A percentile compares a stretch with the other conserved stretches of the same genome.
Conservation (phyloP, 23 red algal species). For the Agarophyton chilense region DNA sequence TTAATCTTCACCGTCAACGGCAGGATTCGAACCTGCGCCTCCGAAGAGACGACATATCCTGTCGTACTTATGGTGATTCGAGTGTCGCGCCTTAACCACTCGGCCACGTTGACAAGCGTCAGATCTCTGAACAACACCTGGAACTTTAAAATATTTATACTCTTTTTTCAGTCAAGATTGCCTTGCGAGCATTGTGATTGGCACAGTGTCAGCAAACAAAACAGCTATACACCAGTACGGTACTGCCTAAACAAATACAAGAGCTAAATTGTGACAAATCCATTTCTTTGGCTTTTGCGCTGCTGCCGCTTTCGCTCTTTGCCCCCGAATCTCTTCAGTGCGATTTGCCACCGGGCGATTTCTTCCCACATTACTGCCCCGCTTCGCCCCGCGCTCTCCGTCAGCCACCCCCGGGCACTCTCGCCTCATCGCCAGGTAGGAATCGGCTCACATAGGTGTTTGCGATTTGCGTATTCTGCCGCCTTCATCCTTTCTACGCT, state of each 20-base stretch:
- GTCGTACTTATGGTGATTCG: neutral
- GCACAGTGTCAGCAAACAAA: slow-evolving; percentile 9
- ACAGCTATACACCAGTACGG: neutral
- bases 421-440: neutral
- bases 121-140: no score
- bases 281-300: neutral
- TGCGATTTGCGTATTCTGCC: no score
- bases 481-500: no score
- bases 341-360: no score
- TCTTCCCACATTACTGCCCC: no score
- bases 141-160: no score
- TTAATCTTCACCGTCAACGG: slow-evolving; percentile 24
- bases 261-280: neutral
- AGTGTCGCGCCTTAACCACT: slow-evolving; percentile 72
- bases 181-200: no score
- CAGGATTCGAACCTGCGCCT: slow-evolving; percentile 72
- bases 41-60: slow-evolving; percentile 64
- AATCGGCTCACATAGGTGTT: neutral
- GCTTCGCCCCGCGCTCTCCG: no score
- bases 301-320: neutral
- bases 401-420: neutral
- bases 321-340: no score
- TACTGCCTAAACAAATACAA: neutral
- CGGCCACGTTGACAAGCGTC: slow-evolving; percentile 56
- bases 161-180: no score